Evolutionary conservation across 164 flowering plant genomes (phyloP).

Genomic region (Platanus orientalis): DNA sequence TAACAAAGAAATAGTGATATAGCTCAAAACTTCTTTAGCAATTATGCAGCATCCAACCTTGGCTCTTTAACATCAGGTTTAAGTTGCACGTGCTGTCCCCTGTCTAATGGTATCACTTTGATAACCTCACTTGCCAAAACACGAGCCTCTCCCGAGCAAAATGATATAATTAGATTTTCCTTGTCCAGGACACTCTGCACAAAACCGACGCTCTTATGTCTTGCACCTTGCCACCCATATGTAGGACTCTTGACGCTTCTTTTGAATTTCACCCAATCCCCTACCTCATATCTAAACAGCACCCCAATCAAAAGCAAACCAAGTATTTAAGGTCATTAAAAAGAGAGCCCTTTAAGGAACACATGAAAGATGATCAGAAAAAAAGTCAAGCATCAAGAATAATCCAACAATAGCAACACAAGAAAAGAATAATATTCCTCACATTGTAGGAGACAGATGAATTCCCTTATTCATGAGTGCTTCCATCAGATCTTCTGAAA

Average conservation of each 20-base stretch:
- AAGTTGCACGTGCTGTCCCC: slow-evolving; percentile 96
- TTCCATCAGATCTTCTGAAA: slow-evolving; percentile 95
- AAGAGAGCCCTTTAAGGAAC: neutral
- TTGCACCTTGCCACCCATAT: slow-evolving; percentile 98
- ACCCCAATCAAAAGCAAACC: slow-evolving; percentile 7
- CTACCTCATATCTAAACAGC: slow-evolving; percentile 63
- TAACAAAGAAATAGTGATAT: neutral
- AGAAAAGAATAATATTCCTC: slow-evolving; percentile 25
- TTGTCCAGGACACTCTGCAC: slow-evolving; percentile 72
- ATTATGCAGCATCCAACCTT: slow-evolving; percentile 42
- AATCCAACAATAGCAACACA: neutral
- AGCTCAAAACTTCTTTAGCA: too few relatives aligned
- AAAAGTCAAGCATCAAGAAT: slow-evolving; percentile 1
- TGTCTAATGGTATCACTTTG: slow-evolving; percentile 89
- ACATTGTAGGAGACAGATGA: slow-evolving; percentile 86
- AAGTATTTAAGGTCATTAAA: neutral
- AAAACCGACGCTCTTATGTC: slow-evolving; percentile 88
- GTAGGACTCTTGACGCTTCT: slow-evolving; percentile 66
- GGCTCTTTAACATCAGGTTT: slow-evolving; percentile 87
- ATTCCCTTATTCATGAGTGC: slow-evolving; percentile 74
- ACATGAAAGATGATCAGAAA: neutral
- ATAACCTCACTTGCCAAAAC: slow-evolving; percentile 74
- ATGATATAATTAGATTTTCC: slow-evolving; percentile 76
- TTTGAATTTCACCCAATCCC: slow-evolving; percentile 96
- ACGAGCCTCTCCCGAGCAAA: slow-evolving; percentile 92